Evolutionary conservation across 2,329 filamentous ascomycete species (phyloP).

Genomic region (Alternaria triticimaculans): DNA sequence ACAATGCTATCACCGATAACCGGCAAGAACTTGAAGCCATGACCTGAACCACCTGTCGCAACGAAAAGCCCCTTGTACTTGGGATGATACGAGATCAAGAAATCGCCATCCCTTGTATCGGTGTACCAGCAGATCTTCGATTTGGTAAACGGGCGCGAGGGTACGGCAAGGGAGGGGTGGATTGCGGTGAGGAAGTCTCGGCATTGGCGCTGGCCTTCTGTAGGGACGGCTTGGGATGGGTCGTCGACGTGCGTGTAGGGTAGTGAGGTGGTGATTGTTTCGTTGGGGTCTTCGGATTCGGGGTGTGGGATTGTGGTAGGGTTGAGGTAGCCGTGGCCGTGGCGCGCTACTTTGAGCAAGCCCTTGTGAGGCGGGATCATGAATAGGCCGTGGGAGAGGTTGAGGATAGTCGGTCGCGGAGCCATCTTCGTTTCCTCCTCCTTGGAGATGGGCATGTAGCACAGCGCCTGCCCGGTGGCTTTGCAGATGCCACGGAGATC

Average conservation of each 20-base stretch:
- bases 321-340: constrained; percentile 59
- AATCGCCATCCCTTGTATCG: constrained; percentile 63
- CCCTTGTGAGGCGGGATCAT: constrained; percentile 69
- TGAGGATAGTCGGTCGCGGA: constrained; percentile 74
- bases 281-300: constrained; percentile 44
- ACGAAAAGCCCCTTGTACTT: constrained; percentile 61
- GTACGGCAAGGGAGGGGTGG: constrained; percentile 39
- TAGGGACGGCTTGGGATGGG: constrained; percentile 38
- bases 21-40: constrained; percentile 68
- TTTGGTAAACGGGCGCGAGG: constrained; percentile 53
- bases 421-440: constrained; percentile 71
- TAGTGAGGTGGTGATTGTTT: constrained; percentile 55
- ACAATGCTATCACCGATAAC: constrained; percentile 63
- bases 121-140: constrained; percentile 64
- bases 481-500: constrained; percentile 78
- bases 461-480: constrained; percentile 82
- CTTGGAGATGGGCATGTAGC: constrained; percentile 75
- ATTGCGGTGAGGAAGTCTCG: constrained; percentile 40
- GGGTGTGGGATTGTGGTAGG: constrained; percentile 56
- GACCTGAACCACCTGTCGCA: constrained; percentile 67
- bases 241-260: constrained; percentile 62
- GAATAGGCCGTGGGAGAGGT: constrained; percentile 75
- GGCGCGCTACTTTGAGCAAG: constrained; percentile 58
- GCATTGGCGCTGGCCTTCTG: constrained; percentile 41
- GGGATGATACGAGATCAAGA: constrained; percentile 61